Evolutionary conservation across 1,139 yeast genomes (phyloP), one percentile per base, ranked within the genome.

Genomic region (Kodamaea anthophila): DNA sequence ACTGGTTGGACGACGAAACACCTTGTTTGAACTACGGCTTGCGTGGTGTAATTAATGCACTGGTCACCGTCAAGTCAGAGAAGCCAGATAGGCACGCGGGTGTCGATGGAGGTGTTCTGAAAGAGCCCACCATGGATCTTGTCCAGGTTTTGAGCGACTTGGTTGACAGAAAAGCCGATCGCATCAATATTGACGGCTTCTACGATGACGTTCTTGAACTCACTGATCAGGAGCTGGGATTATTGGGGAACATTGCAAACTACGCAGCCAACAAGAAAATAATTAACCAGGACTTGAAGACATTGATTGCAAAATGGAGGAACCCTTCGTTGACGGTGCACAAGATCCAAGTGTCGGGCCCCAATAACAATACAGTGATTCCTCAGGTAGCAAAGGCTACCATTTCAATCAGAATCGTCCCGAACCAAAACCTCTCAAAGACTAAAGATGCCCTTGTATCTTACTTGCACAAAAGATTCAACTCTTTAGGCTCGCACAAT

Each of bases 1-100:
- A 87, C 49, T 91, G 98, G 98, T 66, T 91, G 13, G 95, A 88
- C 48, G 94, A 86, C 42, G 63, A 66, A 6, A 78, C 79, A 6
- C 98, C 98, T 1, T 91, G 97, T 53, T 63, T 91, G 41, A 91
- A 91, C 48, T 91, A 88, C 53, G 98, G 98, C 0, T 65, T 91
- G 34, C 71, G 98, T 49, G 98, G 98, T 25, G 91, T 88, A 5
- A 68, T 91, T 21, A 83, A 86, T 52, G 82, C 87, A 2, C 65
- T 77, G n/a, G 71, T 91, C 3, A 74, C 74, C 22, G 67, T 91
- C 10, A 61, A 65, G 32, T 77, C 88, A 29, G 86, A 75, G 36
- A 70, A 69, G 38, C 94, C 94, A 1, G 97, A 91, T 55, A 65
- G 94, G 38, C 98, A 91, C 48, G 86, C 96, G 0, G 98, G 98